Evolutionary conservation across 164 flowering plant genomes (phyloP).

Genomic region (Stephania yunnanensis): DNA sequence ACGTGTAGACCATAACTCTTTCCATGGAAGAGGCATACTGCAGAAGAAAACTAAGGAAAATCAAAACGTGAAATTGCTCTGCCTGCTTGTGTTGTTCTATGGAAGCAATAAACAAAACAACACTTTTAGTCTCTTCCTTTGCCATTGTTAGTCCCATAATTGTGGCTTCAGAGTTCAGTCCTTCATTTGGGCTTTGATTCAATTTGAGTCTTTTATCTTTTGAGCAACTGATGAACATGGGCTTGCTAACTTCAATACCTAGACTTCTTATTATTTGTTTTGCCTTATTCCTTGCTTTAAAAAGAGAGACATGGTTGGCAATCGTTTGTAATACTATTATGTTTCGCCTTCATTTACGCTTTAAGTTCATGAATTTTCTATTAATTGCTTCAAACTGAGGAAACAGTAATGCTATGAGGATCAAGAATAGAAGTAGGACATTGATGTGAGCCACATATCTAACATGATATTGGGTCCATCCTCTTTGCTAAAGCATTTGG

Average conservation of each 20-base stretch:
- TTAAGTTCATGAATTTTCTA: not conserved
- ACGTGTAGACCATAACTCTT: no score
- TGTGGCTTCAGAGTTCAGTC: not conserved
- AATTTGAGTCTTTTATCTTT: no score
- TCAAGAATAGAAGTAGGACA: not conserved
- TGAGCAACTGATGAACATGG: not conserved
- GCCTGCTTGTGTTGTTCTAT: no score
- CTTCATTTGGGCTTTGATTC: not conserved
- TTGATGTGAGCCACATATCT: not conserved
- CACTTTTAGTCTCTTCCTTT: no score
- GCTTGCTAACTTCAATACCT: not conserved
- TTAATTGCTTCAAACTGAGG: not conserved
- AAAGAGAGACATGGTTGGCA: no score
- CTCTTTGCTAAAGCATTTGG: not conserved
- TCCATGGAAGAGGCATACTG: no score
- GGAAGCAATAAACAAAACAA: no score
- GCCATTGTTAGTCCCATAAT: not conserved
- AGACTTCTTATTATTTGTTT: no score
- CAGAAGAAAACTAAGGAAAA: no score
- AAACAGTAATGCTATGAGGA: not conserved
- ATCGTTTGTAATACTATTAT: not conserved
- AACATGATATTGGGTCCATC: constrained; percentile 1
- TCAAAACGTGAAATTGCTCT: no score
- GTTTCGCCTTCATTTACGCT: not conserved
- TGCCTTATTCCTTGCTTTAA: no score